Percentiles rank a stretch among this genome's conserved stretches.
Conservation (phyloP, 257 asterid genomes). For the Solanum bulbocastanum region DNA sequence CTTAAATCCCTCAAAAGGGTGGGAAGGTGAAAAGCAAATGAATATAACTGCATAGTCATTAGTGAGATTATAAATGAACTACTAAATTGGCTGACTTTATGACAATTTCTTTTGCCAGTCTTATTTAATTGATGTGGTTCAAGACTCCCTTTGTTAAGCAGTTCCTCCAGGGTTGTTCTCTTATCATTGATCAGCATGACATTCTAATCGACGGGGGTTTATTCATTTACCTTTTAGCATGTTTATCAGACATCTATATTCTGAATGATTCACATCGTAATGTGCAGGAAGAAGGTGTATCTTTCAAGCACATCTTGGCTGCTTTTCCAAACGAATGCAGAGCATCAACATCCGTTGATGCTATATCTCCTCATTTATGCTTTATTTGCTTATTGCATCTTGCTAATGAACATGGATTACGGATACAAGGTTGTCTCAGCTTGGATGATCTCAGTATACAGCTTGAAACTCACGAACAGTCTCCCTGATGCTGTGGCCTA, state of each 20-base stretch:
- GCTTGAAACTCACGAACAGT: constrained; percentile 9
- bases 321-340: constrained; percentile 51
- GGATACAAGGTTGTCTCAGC: constrained; percentile 40
- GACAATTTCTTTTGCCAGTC: background rate
- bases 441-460: constrained; percentile 67
- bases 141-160: background rate
- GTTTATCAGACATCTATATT: background rate
- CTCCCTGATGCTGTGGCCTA: background rate
- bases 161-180: background rate
- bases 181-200: background rate
- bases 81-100: background rate
- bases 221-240: background rate
- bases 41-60: background rate
- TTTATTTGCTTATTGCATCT: constrained; percentile 93
- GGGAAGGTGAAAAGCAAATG: background rate
- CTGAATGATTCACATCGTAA: constrained; percentile 4
- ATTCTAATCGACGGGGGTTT: background rate
- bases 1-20: background rate
- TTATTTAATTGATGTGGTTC: background rate
- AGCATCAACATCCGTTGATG: constrained; percentile 50
- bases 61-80: background rate
- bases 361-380: constrained; percentile 85
- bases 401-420: constrained; percentile 83
- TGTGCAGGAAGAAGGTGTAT: constrained; percentile 23
- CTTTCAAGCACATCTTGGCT: constrained; percentile 64